A percentile compares a stretch with the other conserved stretches of the same genome.
phyloP scores from a whole-genome alignment of 441 rosid genomes.

The Arabidopsis lyrata region DNA sequence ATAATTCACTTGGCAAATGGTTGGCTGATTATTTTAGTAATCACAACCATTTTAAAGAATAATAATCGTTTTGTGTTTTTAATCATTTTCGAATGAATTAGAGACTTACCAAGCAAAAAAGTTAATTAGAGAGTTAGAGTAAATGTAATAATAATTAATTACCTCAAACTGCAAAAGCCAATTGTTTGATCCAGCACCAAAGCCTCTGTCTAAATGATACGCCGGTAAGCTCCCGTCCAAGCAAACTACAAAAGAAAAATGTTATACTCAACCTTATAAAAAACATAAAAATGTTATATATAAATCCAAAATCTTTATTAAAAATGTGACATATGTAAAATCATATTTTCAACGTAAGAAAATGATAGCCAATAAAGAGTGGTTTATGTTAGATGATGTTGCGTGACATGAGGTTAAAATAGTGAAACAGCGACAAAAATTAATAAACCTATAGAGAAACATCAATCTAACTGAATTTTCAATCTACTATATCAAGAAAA shows the following conservation, averaged over 20 bases:
- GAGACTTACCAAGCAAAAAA: not conserved
- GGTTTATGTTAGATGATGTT: not conserved
- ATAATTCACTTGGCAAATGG: not conserved
- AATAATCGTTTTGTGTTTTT: not conserved
- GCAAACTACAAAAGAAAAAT: constrained; percentile 58
- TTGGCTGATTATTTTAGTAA: constrained; percentile 3
- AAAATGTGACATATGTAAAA: not conserved
- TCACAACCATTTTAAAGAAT: constrained; percentile 10
- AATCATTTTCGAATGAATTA: not conserved
- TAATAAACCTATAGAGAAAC: not conserved
- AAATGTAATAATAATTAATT: constrained; percentile 36
- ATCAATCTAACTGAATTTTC: not conserved
- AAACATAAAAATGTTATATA: not conserved
- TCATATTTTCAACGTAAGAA: not conserved
- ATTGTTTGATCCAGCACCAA: constrained; percentile 77
- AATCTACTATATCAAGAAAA: not conserved
- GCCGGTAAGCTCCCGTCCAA: constrained; percentile 97
- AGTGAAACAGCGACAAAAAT: not conserved
- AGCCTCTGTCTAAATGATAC: constrained; percentile 81
- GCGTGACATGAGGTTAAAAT: constrained; percentile 3
- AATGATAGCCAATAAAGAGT: constrained; percentile 12
- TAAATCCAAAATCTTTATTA: not conserved
- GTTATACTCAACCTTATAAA: too few species aligned
- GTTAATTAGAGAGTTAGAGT: not conserved
- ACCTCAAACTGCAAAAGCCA: constrained; percentile 97